Conservation (phyloP, 2,329 filamentous ascomycete species). For the Graphium sp. region DNA sequence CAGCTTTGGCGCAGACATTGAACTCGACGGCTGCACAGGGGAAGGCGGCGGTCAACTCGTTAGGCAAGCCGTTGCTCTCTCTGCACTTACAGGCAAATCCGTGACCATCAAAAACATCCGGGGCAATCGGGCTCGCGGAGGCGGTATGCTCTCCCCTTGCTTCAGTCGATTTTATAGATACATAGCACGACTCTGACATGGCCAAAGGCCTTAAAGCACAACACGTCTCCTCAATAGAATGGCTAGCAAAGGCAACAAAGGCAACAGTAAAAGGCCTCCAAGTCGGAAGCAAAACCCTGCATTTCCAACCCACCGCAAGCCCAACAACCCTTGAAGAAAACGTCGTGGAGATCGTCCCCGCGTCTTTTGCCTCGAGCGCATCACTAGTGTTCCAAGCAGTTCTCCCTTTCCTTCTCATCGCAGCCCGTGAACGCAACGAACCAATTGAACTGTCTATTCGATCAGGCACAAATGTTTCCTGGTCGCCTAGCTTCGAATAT, state of each 20-base stretch:
- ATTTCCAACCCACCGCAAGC: conserved; percentile 22
- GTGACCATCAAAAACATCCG: conserved; percentile 37
- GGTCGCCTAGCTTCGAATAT: conserved; percentile 43
- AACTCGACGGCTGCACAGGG: conserved; percentile 37
- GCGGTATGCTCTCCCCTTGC: too few species aligned
- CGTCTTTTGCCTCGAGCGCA: conserved; percentile 33
- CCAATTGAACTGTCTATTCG: conserved; percentile 31
- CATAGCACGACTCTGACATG: conserved; percentile 2
- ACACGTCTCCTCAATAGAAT: conserved; percentile 38
- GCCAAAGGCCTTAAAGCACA: conserved; percentile 39
- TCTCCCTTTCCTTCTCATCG: conserved; percentile 40
- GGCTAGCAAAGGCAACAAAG: conserved; percentile 31
- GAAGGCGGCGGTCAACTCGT: conserved; percentile 48
- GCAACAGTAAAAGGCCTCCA: conserved; percentile 31
- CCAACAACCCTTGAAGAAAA: conserved; percentile 22
- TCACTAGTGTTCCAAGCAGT: conserved; percentile 43
- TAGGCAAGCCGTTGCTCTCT: conserved; percentile 35
- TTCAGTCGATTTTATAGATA: too few species aligned
- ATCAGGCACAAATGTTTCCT: conserved; percentile 42
- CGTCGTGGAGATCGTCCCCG: conserved; percentile 29
- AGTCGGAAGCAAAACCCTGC: conserved; percentile 31
- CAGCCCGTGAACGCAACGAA: conserved; percentile 21
- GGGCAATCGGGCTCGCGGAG: conserved; percentile 33
- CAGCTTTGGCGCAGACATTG: too few species aligned
- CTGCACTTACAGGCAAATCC: conserved; percentile 34